phyloP scores from a whole-genome alignment of 805 yeast species.

The Sugiyamaella floridensis region DNA sequence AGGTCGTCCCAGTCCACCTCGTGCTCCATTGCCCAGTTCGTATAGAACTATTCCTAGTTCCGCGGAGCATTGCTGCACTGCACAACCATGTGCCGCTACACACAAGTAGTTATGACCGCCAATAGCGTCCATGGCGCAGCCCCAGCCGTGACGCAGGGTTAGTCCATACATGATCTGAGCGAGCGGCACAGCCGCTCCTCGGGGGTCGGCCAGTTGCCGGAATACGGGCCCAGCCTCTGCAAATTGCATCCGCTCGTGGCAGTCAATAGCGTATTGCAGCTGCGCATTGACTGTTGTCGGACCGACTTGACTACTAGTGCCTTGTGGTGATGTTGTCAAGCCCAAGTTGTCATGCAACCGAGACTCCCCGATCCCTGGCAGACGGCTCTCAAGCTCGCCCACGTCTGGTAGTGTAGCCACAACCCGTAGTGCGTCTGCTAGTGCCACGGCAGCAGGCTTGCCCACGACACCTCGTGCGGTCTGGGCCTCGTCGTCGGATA shows the following conservation, averaged over 20 bases:
- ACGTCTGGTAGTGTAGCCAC: no score
- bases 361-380: no score
- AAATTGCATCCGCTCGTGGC: constrained; percentile 23
- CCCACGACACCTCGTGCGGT: neutral
- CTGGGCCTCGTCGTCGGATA: neutral
- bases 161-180: constrained; percentile 29
- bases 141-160: constrained; percentile 30
- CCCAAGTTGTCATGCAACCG: no score
- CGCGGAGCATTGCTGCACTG: constrained; percentile 19
- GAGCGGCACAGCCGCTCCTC: constrained; percentile 17
- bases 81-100: constrained; percentile 16
- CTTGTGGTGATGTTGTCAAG: no score
- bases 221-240: constrained; percentile 19
- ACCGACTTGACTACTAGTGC: neutral
- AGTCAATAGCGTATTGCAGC: constrained; percentile 25
- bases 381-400: no score
- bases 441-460: neutral
- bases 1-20: constrained; percentile 30
- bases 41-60: constrained; percentile 25
- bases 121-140: constrained; percentile 17
- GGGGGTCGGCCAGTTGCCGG: constrained; percentile 23
- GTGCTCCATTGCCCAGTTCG: constrained; percentile 29
- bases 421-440: neutral
- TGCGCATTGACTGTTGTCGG: constrained; percentile 11
- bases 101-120: constrained; percentile 22